Conservation (phyloP, 306 rosid genomes). For the Medicago lupulina region DNA sequence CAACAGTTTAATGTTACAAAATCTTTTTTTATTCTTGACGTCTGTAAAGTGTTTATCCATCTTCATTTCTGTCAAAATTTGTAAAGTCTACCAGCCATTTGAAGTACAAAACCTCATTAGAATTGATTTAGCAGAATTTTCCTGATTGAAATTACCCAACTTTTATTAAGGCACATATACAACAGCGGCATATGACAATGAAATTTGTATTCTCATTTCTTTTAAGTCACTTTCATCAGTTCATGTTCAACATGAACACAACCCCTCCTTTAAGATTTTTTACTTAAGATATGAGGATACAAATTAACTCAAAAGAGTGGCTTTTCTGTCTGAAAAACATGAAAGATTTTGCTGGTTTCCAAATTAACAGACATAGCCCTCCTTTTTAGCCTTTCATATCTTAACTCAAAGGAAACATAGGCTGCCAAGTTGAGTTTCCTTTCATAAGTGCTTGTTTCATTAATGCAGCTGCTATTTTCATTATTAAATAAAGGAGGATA, state of each 20-base stretch:
- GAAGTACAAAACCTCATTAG: too few species aligned
- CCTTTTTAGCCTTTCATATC: not conserved
- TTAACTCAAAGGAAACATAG: not conserved
- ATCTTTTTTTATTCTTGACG: too few species aligned
- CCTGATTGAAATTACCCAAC: too few species aligned
- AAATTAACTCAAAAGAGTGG: not conserved
- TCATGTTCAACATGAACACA: not conserved
- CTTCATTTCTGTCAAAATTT: too few species aligned
- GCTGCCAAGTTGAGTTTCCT: not conserved
- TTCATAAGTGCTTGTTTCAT: not conserved
- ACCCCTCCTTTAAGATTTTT: not conserved
- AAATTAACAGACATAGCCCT: not conserved
- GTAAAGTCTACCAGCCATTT: too few species aligned
- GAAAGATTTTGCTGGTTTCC: not conserved
- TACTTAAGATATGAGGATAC: not conserved
- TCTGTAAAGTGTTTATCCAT: too few species aligned
- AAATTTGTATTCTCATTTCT: not conserved
- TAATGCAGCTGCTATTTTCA: not conserved
- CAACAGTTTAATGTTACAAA: too few species aligned
- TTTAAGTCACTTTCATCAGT: slow-evolving; percentile 1
- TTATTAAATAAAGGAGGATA: not conserved
- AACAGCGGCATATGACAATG: not conserved
- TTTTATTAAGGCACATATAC: not conserved
- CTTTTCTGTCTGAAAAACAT: not conserved
- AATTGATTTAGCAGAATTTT: too few species aligned